Percentiles rank a stretch among this genome's conserved stretches.
Evolutionary conservation across 1,284 basidiomycete species (phyloP).

Genomic region (Wallemia ichthyophaga): DNA sequence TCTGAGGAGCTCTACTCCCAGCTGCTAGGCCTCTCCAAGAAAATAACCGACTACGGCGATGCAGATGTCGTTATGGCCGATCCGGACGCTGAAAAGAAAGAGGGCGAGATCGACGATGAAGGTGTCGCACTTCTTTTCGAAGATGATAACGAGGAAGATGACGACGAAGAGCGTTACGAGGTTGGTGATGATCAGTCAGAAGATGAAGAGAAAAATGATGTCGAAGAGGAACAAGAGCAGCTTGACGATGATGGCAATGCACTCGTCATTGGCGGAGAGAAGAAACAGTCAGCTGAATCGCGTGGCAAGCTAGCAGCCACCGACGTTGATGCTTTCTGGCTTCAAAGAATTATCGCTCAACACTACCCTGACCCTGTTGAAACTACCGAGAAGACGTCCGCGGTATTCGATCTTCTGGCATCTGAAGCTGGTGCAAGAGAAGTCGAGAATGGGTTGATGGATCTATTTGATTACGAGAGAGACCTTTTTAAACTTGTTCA

Average conservation of each 20-base stretch:
- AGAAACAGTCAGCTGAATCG: conserved; percentile 4
- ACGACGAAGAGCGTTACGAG: conserved; percentile 67
- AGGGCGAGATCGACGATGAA: conserved; percentile 39
- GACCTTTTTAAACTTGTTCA: conserved; percentile 66
- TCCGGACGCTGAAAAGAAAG: conserved; percentile 41
- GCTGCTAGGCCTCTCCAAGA: conserved; percentile 64
- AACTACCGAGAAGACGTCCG: conserved; percentile 62
- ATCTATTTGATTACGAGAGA: conserved; percentile 66
- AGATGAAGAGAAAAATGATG: conserved; percentile 54
- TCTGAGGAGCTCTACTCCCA: conserved; percentile 53
- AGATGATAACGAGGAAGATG: conserved; percentile 39
- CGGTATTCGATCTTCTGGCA: conserved; percentile 51
- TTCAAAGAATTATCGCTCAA: conserved; percentile 70
- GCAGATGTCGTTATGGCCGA: conserved; percentile 49
- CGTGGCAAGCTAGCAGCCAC: conserved; percentile 54
- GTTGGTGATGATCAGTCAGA: conserved; percentile 81
- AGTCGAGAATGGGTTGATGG: conserved; percentile 89
- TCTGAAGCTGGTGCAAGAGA: conserved; percentile 74
- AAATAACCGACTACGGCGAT: conserved; percentile 79
- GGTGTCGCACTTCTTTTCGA: conserved; percentile 19
- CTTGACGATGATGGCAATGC: conserved; percentile 34
- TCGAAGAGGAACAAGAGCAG: conserved; percentile 42
- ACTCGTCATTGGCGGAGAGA: conserved; percentile 32
- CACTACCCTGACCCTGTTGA: conserved; percentile 83
- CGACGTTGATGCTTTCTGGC: conserved; percentile 89